phyloP scores from a whole-genome alignment of 2,329 filamentous ascomycete genomes.

The Fusarium goolgardi region DNA sequence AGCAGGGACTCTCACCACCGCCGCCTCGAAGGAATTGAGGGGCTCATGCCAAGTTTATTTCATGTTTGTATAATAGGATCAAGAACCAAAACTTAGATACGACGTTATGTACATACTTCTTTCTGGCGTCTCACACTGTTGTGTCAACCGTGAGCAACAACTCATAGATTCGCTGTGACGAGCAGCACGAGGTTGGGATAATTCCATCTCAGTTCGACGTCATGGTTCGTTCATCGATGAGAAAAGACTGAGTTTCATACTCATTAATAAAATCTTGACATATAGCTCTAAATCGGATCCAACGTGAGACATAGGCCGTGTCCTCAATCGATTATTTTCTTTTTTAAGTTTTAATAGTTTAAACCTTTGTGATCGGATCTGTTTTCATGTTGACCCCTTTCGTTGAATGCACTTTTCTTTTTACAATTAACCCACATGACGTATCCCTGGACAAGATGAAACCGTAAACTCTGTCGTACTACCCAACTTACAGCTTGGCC shows the following conservation, averaged over 20 bases:
- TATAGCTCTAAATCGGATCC: background rate
- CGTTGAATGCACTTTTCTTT: background rate
- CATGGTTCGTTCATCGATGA: background rate
- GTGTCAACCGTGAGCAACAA: background rate
- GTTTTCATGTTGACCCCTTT: background rate
- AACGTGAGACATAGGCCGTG: background rate
- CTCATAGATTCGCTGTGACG: rapidly evolving
- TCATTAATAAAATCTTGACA: background rate
- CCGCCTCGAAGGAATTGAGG: constrained; percentile 37
- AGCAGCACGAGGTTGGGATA: background rate
- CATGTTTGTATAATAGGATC: constrained; percentile 23
- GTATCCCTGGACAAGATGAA: background rate
- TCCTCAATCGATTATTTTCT: background rate
- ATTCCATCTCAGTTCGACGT: rapidly evolving
- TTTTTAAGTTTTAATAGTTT: background rate
- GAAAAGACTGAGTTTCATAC: background rate
- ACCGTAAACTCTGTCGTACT: background rate
- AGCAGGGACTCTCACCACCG: constrained; percentile 42
- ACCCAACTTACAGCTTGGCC: constrained; percentile 7
- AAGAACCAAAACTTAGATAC: constrained; percentile 21
- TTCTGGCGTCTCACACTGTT: background rate
- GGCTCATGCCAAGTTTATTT: constrained; percentile 11
- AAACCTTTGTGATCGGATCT: background rate
- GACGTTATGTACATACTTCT: constrained; percentile 27
- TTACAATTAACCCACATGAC: background rate